Conservation (phyloP, 2,329 filamentous ascomycete species). For the Zopfia rhizophila region DNA sequence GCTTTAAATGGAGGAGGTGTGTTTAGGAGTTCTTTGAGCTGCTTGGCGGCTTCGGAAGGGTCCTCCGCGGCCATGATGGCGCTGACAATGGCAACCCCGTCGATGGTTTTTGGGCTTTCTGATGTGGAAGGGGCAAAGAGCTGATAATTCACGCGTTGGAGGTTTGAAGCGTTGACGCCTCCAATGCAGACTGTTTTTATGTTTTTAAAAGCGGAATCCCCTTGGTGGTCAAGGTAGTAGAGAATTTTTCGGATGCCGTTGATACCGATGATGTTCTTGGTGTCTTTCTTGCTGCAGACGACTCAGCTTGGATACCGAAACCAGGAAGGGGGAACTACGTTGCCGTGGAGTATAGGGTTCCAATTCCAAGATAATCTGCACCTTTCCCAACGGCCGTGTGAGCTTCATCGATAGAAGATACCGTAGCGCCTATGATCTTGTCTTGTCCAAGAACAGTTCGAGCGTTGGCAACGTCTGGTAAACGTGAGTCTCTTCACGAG, state of each 20-base stretch:
- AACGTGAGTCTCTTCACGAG: constrained; percentile 4
- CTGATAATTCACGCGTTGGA: constrained; percentile 79
- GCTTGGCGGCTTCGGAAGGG: constrained; percentile 70
- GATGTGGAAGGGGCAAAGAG: constrained; percentile 57
- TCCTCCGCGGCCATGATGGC: constrained; percentile 81
- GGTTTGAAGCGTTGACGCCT: constrained; percentile 81
- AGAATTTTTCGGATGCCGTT: constrained; percentile 76
- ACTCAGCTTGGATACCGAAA: constrained; percentile 2
- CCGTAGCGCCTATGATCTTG: constrained; percentile 89
- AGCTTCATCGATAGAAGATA: constrained; percentile 79
- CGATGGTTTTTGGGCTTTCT: constrained; percentile 66
- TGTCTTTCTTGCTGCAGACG: constrained; percentile 78
- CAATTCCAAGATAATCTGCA: constrained; percentile 92
- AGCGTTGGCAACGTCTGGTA: constrained; percentile 70
- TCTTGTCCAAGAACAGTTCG: constrained; percentile 76
- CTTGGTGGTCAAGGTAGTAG: constrained; percentile 62
- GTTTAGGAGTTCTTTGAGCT: constrained; percentile 68
- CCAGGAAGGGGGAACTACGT: constrained; percentile 65
- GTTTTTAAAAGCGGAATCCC: constrained; percentile 37
- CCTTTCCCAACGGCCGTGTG: constrained; percentile 75
- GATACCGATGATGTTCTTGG: constrained; percentile 81
- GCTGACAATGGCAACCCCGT: constrained; percentile 89
- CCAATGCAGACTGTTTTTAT: constrained; percentile 81
- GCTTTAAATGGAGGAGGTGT: constrained; percentile 35
- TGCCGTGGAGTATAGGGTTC: constrained; percentile 85